Conservation (phyloP, 768 basidiomycete species). For the Leccinellum luteum region DNA sequence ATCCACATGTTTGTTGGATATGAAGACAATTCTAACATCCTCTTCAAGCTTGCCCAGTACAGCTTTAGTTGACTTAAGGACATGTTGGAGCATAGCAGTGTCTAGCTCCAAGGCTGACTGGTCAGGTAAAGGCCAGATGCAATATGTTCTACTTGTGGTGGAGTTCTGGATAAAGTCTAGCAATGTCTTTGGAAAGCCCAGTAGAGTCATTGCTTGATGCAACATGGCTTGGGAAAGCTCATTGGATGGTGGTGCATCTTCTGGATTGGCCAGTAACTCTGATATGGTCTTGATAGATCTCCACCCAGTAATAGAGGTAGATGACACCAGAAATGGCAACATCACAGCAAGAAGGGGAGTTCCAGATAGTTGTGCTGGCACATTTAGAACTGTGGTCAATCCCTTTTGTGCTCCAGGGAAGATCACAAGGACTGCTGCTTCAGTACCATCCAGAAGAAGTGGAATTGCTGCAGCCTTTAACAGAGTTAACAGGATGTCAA, state of each 20-base stretch:
- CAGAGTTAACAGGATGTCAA: conserved; percentile 1
- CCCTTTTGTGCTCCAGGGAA: conserved; percentile 40
- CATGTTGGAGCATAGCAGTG: conserved; percentile 38
- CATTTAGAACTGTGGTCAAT: conserved; percentile 39
- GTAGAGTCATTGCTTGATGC: conserved; percentile 29
- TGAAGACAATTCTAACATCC: conserved; percentile 55
- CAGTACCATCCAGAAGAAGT: conserved; percentile 42
- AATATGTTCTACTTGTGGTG: conserved; percentile 39
- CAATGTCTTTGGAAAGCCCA: conserved; percentile 48
- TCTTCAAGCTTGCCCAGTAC: conserved; percentile 35
- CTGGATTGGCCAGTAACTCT: not conserved
- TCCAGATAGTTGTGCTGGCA: conserved; percentile 32
- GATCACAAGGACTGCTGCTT: conserved; percentile 56
- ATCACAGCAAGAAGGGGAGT: conserved; percentile 25
- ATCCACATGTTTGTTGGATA: conserved; percentile 58
- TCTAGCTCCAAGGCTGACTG: conserved; percentile 38
- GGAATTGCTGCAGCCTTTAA: conserved; percentile 50
- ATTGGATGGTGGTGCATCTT: not conserved
- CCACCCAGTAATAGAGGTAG: conserved; percentile 14
- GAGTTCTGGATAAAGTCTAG: conserved; percentile 43
- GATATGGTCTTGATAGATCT: conserved; percentile 11
- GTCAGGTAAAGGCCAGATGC: conserved; percentile 44
- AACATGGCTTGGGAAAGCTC: conserved; percentile 10
- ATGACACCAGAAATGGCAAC: conserved; percentile 25
- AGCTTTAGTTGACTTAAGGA: conserved; percentile 47